A percentile compares a stretch with the other conserved stretches of the same genome.
Conservation (phyloP, 2,329 filamentous ascomycete genomes). For the Neofusicoccum parvum region DNA sequence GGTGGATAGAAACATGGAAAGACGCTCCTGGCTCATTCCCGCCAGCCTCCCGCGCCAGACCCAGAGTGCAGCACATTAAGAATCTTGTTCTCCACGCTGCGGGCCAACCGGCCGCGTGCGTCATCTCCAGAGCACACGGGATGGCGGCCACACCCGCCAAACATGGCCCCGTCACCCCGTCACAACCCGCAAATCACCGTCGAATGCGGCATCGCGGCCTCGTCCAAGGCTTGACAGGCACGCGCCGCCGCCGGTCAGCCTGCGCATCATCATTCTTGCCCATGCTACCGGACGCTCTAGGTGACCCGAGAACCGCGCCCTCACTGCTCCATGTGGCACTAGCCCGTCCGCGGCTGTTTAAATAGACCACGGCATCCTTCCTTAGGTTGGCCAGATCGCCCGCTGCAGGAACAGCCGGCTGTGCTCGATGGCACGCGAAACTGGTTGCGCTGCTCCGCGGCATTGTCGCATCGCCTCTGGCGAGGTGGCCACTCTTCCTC, state of each 20-base stretch:
- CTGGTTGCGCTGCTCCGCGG: neutral
- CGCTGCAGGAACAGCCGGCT: conserved; percentile 15
- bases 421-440: conserved; percentile 7
- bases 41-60: conserved; percentile 11
- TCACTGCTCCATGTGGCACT: conserved; percentile 17
- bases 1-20: conserved; percentile 5
- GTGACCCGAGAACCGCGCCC: conserved; percentile 12
- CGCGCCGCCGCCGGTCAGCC: conserved; percentile 6
- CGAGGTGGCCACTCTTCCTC: neutral
- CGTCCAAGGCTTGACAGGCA: conserved; percentile 6
- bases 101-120: conserved; percentile 9
- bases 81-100: neutral
- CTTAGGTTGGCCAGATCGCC: conserved; percentile 9
- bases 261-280: conserved; percentile 16
- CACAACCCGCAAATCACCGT: conserved; percentile 3
- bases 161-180: conserved; percentile 8
- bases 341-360: neutral
- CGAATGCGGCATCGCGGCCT: conserved; percentile 4
- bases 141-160: conserved; percentile 12
- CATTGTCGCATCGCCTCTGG: neutral
- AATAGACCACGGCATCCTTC: conserved; percentile 14
- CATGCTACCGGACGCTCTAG: neutral
- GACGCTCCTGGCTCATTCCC: conserved; percentile 1
- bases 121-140: conserved; percentile 15
- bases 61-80: conserved; percentile 3